Conservation (phyloP, 2,329 filamentous ascomycete species). For the Simplicillium aogashimaense region DNA sequence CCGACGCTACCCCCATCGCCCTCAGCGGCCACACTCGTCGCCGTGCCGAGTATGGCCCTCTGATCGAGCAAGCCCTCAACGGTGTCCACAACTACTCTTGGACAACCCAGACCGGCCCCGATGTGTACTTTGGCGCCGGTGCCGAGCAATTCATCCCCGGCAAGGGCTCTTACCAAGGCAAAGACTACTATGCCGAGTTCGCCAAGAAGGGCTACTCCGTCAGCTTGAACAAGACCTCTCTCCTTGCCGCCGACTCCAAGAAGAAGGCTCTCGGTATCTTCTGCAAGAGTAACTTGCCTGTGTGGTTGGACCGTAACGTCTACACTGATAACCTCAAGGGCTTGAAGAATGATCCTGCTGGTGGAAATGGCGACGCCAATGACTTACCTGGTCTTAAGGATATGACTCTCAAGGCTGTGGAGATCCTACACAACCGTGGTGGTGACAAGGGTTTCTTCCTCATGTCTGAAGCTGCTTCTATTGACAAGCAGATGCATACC, state of each 20-base stretch:
- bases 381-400: conserved; percentile 80
- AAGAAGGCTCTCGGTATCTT: conserved; percentile 70
- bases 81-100: conserved; percentile 74
- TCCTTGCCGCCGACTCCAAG: conserved; percentile 45
- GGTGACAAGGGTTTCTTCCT: conserved; percentile 71
- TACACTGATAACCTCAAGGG: conserved; percentile 60
- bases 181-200: conserved; percentile 74
- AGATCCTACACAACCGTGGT: conserved; percentile 60
- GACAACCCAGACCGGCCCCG: conserved; percentile 63
- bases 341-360: conserved; percentile 60
- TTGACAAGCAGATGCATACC: conserved; percentile 84
- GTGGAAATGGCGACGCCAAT: conserved; percentile 50
- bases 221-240: conserved; percentile 63
- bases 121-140: conserved; percentile 75
- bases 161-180: conserved; percentile 53
- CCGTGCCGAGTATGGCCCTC: conserved; percentile 57
- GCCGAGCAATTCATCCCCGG: conserved; percentile 70
- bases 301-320: conserved; percentile 80
- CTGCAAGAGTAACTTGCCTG: conserved; percentile 62
- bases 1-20: conserved; percentile 74
- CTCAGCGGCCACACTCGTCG: conserved; percentile 63
- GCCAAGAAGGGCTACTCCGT: conserved; percentile 62
- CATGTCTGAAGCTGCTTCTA: conserved; percentile 77
- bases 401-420: conserved; percentile 81
- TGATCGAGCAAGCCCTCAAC: conserved; percentile 68